Conservation (phyloP, 2,329 filamentous ascomycete genomes). For the Hypomyces rosellus region DNA sequence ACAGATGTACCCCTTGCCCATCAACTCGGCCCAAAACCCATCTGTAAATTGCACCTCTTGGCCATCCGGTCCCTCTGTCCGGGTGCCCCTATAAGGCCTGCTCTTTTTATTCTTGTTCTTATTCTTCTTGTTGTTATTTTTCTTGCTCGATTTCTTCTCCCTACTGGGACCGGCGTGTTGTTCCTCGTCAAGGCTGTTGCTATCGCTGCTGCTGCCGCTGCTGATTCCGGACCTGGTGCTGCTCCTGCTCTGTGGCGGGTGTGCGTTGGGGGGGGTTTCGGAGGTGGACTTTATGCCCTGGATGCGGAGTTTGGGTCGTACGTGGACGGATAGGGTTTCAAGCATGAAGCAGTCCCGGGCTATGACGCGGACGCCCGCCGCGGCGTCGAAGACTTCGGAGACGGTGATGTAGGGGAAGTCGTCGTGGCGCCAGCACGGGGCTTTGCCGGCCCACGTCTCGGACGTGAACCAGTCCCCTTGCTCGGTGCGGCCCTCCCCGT, state of each 20-base stretch:
- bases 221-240: slow-evolving; percentile 1
- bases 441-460: slow-evolving; percentile 14
- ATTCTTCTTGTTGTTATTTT: no score
- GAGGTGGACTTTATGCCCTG: slow-evolving; percentile 16
- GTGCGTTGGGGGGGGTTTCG: neutral
- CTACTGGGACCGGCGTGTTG: no score
- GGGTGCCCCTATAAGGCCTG: neutral
- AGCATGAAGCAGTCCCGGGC: slow-evolving; percentile 43
- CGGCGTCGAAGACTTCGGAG: slow-evolving; percentile 36
- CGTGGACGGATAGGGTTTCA: slow-evolving; percentile 39
- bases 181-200: neutral
- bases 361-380: slow-evolving; percentile 38
- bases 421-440: slow-evolving; percentile 49
- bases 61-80: slow-evolving; percentile 13
- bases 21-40: slow-evolving; percentile 41
- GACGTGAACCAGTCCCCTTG: neutral
- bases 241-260: no score
- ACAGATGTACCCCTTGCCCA: slow-evolving; percentile 46
- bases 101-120: slow-evolving; percentile 6
- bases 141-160: no score
- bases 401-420: slow-evolving; percentile 46
- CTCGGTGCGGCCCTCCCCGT: neutral
- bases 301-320: slow-evolving; percentile 33
- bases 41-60: slow-evolving; percentile 37
- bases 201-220: slow-evolving; percentile 1